These are phyloP conservation scores for Aschersonia sp. DNA, from an alignment of 2,329 filamentous ascomycete genomes.

Conservation along the genomic window DNA sequence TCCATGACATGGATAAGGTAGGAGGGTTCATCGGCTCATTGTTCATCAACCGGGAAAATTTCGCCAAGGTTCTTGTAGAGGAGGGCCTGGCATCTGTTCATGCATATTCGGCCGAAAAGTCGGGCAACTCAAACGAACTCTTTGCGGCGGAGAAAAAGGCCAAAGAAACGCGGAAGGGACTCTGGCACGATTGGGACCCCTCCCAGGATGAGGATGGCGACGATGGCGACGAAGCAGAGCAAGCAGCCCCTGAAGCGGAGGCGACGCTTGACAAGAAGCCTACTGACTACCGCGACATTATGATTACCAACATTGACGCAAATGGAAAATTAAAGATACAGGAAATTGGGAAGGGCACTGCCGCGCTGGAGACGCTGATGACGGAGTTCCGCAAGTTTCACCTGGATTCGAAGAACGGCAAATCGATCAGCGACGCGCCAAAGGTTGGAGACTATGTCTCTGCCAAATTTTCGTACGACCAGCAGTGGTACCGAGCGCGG, in stretches of 20 bases:
- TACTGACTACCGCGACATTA: slow-evolving; percentile 79
- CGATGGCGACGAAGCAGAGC: slow-evolving; percentile 34
- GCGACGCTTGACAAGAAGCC: slow-evolving; percentile 50
- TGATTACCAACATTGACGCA: slow-evolving; percentile 79
- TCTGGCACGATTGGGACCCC: slow-evolving; percentile 94
- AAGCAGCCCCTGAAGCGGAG: slow-evolving; percentile 31
- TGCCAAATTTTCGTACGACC: slow-evolving; percentile 78
- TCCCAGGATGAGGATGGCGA: slow-evolving; percentile 60
- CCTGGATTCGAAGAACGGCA: slow-evolving; percentile 65
- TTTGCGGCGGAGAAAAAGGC: slow-evolving; percentile 77
- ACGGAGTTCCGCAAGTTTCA: slow-evolving; percentile 84
- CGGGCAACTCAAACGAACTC: slow-evolving; percentile 75
- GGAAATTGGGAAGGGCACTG: slow-evolving; percentile 74
- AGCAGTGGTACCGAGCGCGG: slow-evolving; percentile 86
- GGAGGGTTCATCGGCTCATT: slow-evolving; percentile 94
- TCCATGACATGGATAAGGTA: slow-evolving; percentile 89
- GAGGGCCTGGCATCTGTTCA: slow-evolving; percentile 89
- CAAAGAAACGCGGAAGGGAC: slow-evolving; percentile 73
- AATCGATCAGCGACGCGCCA: slow-evolving; percentile 57
- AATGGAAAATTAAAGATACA: slow-evolving; percentile 81
- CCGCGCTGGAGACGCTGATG: slow-evolving; percentile 78
- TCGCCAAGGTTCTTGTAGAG: slow-evolving; percentile 83
- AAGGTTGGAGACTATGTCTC: slow-evolving; percentile 88
- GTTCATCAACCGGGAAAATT: slow-evolving; percentile 89
- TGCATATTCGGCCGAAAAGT: slow-evolving; percentile 89